Base-by-base conservation (phyloP, 179 eudicot genomes). In the Beta macrorhiza region DNA sequence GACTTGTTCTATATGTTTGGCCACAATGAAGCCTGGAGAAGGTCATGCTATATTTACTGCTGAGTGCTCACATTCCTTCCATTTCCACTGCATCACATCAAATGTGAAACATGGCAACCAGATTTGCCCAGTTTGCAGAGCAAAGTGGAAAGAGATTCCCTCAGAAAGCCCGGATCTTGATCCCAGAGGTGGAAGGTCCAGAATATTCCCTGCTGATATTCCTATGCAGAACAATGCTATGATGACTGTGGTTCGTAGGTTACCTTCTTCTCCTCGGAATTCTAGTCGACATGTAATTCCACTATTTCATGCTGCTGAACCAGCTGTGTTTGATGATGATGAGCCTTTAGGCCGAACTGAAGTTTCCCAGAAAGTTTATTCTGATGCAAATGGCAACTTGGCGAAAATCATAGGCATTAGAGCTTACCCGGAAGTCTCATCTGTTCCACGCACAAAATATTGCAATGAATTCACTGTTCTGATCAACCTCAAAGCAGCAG, bases 11-110 rank as follows among this genome's bases (percentile, higher is more conserved):
- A 91, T 89, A 86, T 91, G 93, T 83, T 77, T 91, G 87, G 80
- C 79, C 19, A 5, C 90, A 4, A 82, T 91, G 89, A 91, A 88
- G 79, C 82, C 90, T 25, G 91, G 90, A 76, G 84, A 88, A 6
- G 95, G 95, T 72, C 95, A 91, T 74, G 95, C 95, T 44, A 87
- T 91, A 49, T 91, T 91, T 75, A 91, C 95, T 29, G 93, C 95
- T 13, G 93, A 91, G 74, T 91, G 95, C 88, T 87, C 92, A 0
- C 95, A 91, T 78, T 82, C 95, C 44, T 91, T 90, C 84, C 95
- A 91, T 79, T 91, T 91, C 85, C 91, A 89, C 19, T 91, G 95
- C 83, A 88, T 91, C 67, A 83, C 93, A 5, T 90, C 93, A 12
- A 89, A 88, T 58, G 93, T 90, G 16, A 87, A 89, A 81, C 90